A percentile compares a stretch with the other conserved stretches of the same genome.
These are phyloP conservation scores for Cercospora berteroae DNA, from an alignment of 2,329 filamentous ascomycete species.

Conservation along the genomic window DNA sequence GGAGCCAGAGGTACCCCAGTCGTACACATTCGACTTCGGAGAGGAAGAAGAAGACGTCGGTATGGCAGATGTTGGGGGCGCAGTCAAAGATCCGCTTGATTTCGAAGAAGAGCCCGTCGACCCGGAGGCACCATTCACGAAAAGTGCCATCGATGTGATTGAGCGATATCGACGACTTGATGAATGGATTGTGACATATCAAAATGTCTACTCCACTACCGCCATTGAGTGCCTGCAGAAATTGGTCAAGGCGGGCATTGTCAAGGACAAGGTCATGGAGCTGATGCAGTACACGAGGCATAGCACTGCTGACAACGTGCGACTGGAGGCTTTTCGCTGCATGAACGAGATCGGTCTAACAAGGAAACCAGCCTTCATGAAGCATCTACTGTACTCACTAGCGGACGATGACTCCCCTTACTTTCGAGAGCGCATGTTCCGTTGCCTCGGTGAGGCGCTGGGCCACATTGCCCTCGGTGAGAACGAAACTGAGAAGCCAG, in stretches of 20 bases:
- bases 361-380: constrained; percentile 51
- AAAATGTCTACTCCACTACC: constrained; percentile 62
- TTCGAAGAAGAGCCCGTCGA: constrained; percentile 42
- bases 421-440: constrained; percentile 54
- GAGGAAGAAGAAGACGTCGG: constrained; percentile 47
- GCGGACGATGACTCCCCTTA: constrained; percentile 58
- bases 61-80: constrained; percentile 40
- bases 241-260: constrained; percentile 54
- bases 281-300: constrained; percentile 61
- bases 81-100: constrained; percentile 31
- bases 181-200: constrained; percentile 65
- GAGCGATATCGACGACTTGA: constrained; percentile 63
- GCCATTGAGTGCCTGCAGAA: constrained; percentile 59
- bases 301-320: constrained; percentile 60
- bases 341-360: constrained; percentile 57
- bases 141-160: constrained; percentile 59
- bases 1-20: constrained; percentile 26
- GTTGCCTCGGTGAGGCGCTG: constrained; percentile 55
- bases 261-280: constrained; percentile 54
- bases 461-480: constrained; percentile 61
- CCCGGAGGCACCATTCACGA: constrained; percentile 55
- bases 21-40: constrained; percentile 41
- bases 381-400: constrained; percentile 58
- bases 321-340: constrained; percentile 58
- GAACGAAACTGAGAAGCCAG: constrained; percentile 35